Evolutionary conservation across 192 early-diverging fungal genomes (phyloP).

Genomic region (Backusella australiensis): DNA sequence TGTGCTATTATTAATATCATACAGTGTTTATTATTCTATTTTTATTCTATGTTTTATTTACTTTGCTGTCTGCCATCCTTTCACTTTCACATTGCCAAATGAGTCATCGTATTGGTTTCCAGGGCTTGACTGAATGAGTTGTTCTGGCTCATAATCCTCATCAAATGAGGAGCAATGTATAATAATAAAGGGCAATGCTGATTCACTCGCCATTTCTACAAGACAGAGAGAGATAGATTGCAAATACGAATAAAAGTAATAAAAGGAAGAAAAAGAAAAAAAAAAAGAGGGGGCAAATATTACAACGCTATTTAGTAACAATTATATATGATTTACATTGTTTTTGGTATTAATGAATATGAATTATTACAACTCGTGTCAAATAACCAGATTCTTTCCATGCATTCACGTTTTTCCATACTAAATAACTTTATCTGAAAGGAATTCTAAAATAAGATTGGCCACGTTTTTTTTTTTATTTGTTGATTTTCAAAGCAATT

Average conservation of each 20-base stretch:
- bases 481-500: neutral
- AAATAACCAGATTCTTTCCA: neutral
- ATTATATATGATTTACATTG: neutral
- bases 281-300: neutral
- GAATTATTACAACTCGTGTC: slow-evolving; percentile 5
- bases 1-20: neutral
- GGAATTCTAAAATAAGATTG: neutral
- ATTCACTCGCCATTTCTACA: neutral
- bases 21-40: neutral
- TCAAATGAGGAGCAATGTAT: slow-evolving; percentile 13
- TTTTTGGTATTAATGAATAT: neutral
- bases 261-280: neutral
- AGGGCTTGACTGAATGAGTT: slow-evolving; percentile 32
- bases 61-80: slow-evolving; percentile 53
- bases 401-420: slow-evolving; percentile 4
- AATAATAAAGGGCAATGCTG: neutral
- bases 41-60: slow-evolving; percentile 15
- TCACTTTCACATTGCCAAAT: slow-evolving; percentile 21
- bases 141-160: slow-evolving; percentile 32
- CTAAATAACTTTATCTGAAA: neutral
- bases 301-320: neutral
- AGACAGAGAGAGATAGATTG: neutral
- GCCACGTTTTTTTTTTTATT: neutral
- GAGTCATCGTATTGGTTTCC: slow-evolving; percentile 21
- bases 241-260: neutral